Percentiles rank a stretch among this genome's conserved stretches.
phyloP scores from a whole-genome alignment of 75 land plant species.

The Pinus albicaulis region DNA sequence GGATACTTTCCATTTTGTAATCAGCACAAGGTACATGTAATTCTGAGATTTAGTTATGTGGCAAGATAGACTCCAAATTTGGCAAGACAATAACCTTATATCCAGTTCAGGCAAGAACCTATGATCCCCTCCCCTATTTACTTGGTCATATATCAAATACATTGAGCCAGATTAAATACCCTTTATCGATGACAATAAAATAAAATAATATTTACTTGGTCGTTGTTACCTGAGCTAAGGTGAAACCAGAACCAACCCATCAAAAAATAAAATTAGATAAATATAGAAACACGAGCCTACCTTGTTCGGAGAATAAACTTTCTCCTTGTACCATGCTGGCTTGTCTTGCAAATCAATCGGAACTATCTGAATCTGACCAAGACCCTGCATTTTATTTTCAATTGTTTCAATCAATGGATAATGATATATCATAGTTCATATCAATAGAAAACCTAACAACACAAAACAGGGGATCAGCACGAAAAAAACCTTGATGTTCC shows the following conservation, averaged over 20 bases:
- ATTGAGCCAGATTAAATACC: background rate
- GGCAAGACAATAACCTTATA: too few species aligned
- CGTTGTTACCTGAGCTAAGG: too few species aligned
- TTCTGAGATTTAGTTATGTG: too few species aligned
- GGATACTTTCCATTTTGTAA: too few species aligned
- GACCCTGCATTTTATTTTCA: slow-evolving; percentile 23
- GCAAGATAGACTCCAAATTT: too few species aligned
- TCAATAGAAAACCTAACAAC: background rate
- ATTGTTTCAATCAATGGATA: background rate
- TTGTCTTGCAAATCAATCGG: slow-evolving; percentile 18
- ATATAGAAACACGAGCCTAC: background rate
- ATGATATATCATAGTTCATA: background rate
- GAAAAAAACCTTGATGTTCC: slow-evolving; percentile 32
- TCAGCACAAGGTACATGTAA: too few species aligned
- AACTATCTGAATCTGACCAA: slow-evolving; percentile 29
- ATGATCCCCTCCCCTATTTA: background rate
- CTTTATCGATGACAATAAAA: too few species aligned
- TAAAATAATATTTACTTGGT: too few species aligned
- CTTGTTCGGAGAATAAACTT: slow-evolving; percentile 37
- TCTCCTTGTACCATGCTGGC: slow-evolving; percentile 26
- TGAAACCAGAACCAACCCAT: background rate
- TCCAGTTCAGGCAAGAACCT: background rate
- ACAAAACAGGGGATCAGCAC: background rate
- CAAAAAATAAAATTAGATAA: background rate
- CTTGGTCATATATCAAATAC: background rate